phyloP scores from a whole-genome alignment of 1,284 basidiomycete species.

The Puccinia coronata region DNA sequence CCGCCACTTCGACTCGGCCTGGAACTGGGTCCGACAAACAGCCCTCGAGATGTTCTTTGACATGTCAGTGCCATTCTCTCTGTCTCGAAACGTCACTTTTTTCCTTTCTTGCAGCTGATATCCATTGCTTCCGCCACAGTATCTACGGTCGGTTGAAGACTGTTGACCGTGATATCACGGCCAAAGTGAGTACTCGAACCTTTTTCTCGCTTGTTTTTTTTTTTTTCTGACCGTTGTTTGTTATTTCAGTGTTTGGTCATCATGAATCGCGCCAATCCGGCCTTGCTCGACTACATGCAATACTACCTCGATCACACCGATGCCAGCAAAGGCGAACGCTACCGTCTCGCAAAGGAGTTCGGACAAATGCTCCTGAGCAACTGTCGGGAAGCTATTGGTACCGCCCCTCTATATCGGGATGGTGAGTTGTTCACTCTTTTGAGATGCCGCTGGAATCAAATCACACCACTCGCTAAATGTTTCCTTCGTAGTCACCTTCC shows the following conservation, averaged over 20 bases:
- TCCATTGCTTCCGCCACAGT: slow-evolving; percentile 29
- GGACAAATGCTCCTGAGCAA: slow-evolving; percentile 95
- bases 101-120: slow-evolving; percentile 64
- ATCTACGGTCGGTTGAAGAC: slow-evolving; percentile 83
- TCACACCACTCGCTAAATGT: slow-evolving; percentile 33
- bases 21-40: slow-evolving; percentile 88
- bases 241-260: slow-evolving; percentile 89
- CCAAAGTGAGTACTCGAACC: slow-evolving; percentile 24
- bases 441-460: slow-evolving; percentile 44
- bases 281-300: slow-evolving; percentile 87
- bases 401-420: slow-evolving; percentile 86
- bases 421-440: slow-evolving; percentile 64
- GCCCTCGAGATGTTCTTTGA: slow-evolving; percentile 49
- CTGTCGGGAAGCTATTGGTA: slow-evolving; percentile 77
- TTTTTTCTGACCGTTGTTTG: slow-evolving; percentile 65
- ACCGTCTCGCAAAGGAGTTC: slow-evolving; percentile 91
- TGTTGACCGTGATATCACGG: slow-evolving; percentile 67
- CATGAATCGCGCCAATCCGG: slow-evolving; percentile 93
- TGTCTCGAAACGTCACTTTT: slow-evolving; percentile 68
- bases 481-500: slow-evolving; percentile 79
- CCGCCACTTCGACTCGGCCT: slow-evolving; percentile 94
- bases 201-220: neutral
- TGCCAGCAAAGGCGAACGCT: slow-evolving; percentile 80
- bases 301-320: slow-evolving; percentile 86
- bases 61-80: slow-evolving; percentile 17